Base-by-base conservation (phyloP, 768 basidiomycete genomes). In the Saitozyma sp. region DNA sequence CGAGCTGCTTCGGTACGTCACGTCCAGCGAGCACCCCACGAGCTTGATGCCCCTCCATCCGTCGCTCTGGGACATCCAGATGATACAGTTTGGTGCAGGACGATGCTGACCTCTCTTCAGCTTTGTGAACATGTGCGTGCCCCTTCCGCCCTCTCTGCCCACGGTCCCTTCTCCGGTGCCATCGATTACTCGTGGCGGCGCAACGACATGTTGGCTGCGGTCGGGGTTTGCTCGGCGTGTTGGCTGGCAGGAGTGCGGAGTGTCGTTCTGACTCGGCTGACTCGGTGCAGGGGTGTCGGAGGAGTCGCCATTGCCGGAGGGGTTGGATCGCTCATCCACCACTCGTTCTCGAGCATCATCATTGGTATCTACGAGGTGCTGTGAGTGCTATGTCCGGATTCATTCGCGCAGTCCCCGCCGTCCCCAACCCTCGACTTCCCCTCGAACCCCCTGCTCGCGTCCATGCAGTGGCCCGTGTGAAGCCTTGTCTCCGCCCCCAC, bases 321-420 rank as follows among this genome's bases (percentile, higher is more conserved):
- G n/a, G 58, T 79, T 2, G 76, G 74, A 17, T 71, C 74, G 42
- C 64, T 77, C 50, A 71, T 79, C 60, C 59, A 79, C 39, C 75
- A 75, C 51, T 73, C 74, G 0, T 79, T 79, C 73, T 75, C 73
- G 38, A 73, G 68, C 49, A 78, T 80, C 66, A 77, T 80, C 57
- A 75, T 80, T 43, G 79, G 78, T 11, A 64, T 79, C 8, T 80
- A 79, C 55, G 69, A 76, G 48, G 58, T 77, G 39, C 63, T 80
- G 71, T 79, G 52, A 66, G 73, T 73, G 50, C 20, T 14, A 11
- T 48, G 14, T 51, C 20, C 6, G 9, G 43, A 37, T 40, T 14
- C 37, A 29, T n/a, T 11, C 50, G 13, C 7, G 42, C 13, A 13
- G 8, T 19, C 20, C 49, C 4, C 38, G 10, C 54, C 17, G 29